Percentiles rank a stretch among this genome's conserved stretches.
phyloP scores from a whole-genome alignment of 163 green algal species.

The Chlorella variabilis region DNA sequence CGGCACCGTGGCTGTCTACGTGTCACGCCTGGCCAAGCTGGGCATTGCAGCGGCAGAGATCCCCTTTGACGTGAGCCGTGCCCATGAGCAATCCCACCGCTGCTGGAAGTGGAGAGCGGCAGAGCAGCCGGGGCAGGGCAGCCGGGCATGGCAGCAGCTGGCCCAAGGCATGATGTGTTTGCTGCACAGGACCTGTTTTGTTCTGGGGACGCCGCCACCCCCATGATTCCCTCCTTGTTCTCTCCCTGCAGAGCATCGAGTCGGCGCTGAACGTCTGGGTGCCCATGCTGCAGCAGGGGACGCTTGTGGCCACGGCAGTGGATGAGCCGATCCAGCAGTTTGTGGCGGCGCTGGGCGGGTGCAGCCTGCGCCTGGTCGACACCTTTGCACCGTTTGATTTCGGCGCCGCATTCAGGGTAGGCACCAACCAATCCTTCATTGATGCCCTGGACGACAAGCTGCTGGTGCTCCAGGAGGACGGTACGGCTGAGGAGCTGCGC shows the following conservation, averaged over 20 bases:
- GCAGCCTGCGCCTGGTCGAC: background rate
- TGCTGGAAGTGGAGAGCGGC: too few species aligned
- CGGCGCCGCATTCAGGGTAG: background rate
- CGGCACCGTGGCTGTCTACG: background rate
- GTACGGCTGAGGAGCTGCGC: background rate
- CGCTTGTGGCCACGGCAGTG: background rate
- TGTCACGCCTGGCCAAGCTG: background rate
- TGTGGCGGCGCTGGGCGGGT: background rate
- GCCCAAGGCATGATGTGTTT: too few species aligned
- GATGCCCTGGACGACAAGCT: background rate
- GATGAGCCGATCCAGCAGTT: constrained; percentile 7
- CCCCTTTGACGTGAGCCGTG: background rate
- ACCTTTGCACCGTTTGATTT: background rate
- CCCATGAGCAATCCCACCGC: too few species aligned
- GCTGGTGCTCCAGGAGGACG: constrained; percentile 3
- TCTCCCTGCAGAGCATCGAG: background rate
- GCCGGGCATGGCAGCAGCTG: background rate
- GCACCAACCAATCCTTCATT: background rate
- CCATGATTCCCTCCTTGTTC: too few species aligned
- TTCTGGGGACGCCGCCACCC: too few species aligned
- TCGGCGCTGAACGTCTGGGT: background rate
- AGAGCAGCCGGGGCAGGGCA: too few species aligned
- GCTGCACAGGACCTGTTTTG: too few species aligned
- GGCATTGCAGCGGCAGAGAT: background rate
- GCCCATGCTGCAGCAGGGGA: background rate